These are phyloP conservation scores for Musa balbisiana DNA, from an alignment of 202 grass and related monocot species.

Conservation along the genomic window DNA sequence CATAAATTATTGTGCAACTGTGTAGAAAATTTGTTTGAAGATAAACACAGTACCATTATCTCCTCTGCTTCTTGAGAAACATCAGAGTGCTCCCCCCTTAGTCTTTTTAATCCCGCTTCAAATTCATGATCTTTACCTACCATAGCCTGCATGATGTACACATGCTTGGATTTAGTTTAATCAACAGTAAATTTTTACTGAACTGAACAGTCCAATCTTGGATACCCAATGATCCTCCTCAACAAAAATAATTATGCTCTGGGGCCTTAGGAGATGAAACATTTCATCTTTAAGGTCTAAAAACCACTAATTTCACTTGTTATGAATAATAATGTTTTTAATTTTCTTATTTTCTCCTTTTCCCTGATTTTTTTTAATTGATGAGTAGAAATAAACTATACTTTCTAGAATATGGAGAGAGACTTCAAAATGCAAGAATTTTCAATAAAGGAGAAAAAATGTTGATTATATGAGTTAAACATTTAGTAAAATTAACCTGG, in stretches of 20 bases:
- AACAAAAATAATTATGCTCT: neutral
- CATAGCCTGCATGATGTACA: slow-evolving; percentile 41
- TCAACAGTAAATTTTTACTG: neutral
- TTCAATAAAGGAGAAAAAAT: no score
- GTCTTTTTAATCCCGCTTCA: slow-evolving; percentile 40
- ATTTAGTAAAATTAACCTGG: no score
- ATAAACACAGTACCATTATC: slow-evolving; percentile 48
- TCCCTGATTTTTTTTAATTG: no score
- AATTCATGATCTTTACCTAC: slow-evolving; percentile 32
- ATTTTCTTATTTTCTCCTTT: no score
- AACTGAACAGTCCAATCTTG: neutral
- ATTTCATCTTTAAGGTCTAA: no score
- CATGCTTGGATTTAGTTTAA: neutral
- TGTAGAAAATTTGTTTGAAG: neutral
- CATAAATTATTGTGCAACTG: neutral
- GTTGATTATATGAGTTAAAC: no score
- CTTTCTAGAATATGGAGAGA: no score
- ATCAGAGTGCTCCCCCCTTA: slow-evolving; percentile 48
- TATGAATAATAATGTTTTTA: no score
- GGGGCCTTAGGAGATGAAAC: no score
- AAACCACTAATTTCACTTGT: no score
- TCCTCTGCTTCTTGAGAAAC: slow-evolving; percentile 53
- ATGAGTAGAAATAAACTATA: no score
- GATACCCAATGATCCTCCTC: neutral
- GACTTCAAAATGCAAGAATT: no score